Conservation (phyloP, 2,329 filamentous ascomycete species). For the Phialemoniopsis sp. region DNA sequence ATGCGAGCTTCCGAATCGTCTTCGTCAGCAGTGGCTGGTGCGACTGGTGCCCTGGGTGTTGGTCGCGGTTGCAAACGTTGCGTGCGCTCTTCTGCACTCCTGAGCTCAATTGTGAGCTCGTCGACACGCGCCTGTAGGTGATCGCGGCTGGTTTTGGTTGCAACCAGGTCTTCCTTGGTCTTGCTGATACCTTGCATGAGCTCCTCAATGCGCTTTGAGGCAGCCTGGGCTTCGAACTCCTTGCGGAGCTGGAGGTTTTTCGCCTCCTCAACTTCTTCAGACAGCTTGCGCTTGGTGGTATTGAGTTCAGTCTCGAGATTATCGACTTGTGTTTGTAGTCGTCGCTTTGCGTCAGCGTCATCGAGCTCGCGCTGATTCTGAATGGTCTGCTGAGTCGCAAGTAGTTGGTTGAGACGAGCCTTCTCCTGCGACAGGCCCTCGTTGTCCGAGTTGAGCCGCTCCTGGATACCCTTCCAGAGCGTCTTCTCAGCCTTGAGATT, state of each 20-base stretch:
- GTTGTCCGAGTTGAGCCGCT: conserved; percentile 82
- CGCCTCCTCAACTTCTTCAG: conserved; percentile 76
- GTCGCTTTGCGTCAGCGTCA: conserved; percentile 76
- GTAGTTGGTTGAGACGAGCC: conserved; percentile 73
- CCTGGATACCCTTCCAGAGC: conserved; percentile 90
- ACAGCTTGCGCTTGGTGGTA: conserved; percentile 76
- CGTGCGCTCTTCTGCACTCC: conserved; percentile 83
- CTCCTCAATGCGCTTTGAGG: conserved; percentile 89
- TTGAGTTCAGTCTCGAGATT: conserved; percentile 74
- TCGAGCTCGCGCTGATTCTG: conserved; percentile 87
- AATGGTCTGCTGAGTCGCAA: conserved; percentile 80
- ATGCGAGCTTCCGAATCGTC: conserved; percentile 46
- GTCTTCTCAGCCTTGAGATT: conserved; percentile 95
- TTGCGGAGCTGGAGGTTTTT: conserved; percentile 81
- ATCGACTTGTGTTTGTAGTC: conserved; percentile 75
- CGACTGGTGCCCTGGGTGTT: conserved; percentile 49
- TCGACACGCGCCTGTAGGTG: conserved; percentile 86
- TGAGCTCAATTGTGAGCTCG: conserved; percentile 82
- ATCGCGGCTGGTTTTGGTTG: conserved; percentile 81
- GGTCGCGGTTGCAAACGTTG: conserved; percentile 78
- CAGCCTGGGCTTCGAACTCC: conserved; percentile 85
- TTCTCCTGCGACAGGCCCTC: conserved; percentile 82
- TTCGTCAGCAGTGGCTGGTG: conserved; percentile 30
- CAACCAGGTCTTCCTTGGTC: conserved; percentile 80
- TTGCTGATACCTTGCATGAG: conserved; percentile 75